These are phyloP conservation scores for Sesbania bispinosa DNA, from an alignment of 306 rosid genomes.

Conservation along the genomic window DNA sequence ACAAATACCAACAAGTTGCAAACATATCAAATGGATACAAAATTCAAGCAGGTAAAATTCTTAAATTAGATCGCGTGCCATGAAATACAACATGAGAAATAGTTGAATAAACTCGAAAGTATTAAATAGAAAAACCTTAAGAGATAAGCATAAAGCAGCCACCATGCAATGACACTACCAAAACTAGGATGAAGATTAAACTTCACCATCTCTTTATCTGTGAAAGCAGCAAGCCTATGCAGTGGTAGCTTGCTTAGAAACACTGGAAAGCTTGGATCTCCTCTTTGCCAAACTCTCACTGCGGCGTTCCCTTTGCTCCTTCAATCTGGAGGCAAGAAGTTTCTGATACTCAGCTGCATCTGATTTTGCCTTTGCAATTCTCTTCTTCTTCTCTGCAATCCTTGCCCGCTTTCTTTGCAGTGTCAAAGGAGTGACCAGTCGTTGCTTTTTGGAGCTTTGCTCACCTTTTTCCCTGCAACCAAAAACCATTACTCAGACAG, in stretches of 20 bases:
- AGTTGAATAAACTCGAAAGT: not conserved
- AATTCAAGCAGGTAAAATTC: conserved; percentile 1
- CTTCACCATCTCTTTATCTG: not conserved
- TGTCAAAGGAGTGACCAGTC: conserved; percentile 33
- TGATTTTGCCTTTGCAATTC: conserved; percentile 39
- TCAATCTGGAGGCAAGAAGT: conserved; percentile 36
- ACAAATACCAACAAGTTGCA: not conserved
- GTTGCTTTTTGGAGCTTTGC: conserved; percentile 38
- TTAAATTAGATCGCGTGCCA: not conserved
- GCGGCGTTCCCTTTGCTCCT: conserved; percentile 35
- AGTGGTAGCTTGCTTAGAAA: conserved; percentile 12
- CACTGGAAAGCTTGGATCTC: conserved; percentile 27
- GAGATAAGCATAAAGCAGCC: not conserved
- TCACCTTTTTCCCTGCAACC: conserved; percentile 34
- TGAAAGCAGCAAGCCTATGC: conserved; percentile 2
- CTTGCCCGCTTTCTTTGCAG: conserved; percentile 37
- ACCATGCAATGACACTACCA: conserved; percentile 20
- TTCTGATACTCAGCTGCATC: conserved; percentile 41
- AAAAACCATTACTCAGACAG: not conserved
- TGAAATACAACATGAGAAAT: not conserved
- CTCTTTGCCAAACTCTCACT: too few species aligned
- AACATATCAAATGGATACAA: not conserved
- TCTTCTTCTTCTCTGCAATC: conserved; percentile 38
- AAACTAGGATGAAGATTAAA: conserved; percentile 20
- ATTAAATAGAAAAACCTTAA: not conserved